A percentile compares a stretch with the other conserved stretches of the same genome.
phyloP scores from a whole-genome alignment of 164 flowering plant species.

The Berberis thunbergii region DNA sequence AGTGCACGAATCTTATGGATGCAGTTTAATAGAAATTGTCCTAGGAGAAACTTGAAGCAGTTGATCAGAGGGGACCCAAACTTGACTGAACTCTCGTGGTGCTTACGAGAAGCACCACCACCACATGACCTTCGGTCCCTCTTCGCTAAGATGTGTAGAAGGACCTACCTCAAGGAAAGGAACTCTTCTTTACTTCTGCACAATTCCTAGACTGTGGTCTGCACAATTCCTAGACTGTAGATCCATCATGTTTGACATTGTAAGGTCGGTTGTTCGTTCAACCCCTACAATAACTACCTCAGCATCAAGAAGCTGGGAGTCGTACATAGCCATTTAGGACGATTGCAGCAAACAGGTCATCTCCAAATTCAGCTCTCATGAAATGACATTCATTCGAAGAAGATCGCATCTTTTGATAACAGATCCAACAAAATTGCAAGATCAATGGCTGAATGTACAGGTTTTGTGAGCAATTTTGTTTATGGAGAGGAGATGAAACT shows the following conservation, averaged over 20 bases:
- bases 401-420: conserved; percentile 11
- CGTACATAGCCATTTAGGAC: conserved; percentile 62
- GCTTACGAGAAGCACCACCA: conserved; percentile 59
- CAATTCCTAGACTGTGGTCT: conserved; percentile 45
- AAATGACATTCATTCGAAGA: conserved; percentile 40
- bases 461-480: conserved; percentile 48
- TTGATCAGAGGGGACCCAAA: conserved; percentile 17
- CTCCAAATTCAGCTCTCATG: conserved; percentile 41
- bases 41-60: too few relatives aligned
- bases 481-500: conserved; percentile 75
- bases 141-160: conserved; percentile 46
- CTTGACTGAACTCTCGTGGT: conserved; percentile 54
- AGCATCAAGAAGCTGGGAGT: conserved; percentile 42
- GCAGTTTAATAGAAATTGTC: too few relatives aligned
- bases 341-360: conserved; percentile 61
- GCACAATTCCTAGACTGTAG: conserved; percentile 47
- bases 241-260: conserved; percentile 33
- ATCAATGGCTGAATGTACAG: conserved; percentile 71
- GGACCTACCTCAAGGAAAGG: conserved; percentile 63
- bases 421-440: conserved; percentile 19
- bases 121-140: conserved; percentile 55
- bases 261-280: conserved; percentile 40
- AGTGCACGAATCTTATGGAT: too few relatives aligned
- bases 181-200: conserved; percentile 51
- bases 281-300: conserved; percentile 24